These are phyloP conservation scores for Daldinia grandis DNA, from an alignment of 495 filamentous ascomycete genomes.

Conservation along the genomic window DNA sequence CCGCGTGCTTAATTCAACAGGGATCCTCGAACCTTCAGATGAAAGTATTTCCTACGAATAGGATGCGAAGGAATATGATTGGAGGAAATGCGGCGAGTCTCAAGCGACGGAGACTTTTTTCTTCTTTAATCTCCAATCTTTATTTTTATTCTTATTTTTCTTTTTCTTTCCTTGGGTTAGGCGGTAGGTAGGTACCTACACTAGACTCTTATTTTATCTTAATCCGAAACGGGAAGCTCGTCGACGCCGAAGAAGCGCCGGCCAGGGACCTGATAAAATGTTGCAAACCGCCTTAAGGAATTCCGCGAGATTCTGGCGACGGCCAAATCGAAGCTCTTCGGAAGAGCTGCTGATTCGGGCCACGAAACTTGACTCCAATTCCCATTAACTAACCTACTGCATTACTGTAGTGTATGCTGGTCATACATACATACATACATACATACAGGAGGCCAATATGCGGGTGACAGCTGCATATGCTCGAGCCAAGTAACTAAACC, in stretches of 20 bases:
- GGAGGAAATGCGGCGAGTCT: conserved; percentile 12
- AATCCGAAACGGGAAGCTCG: conserved; percentile 42
- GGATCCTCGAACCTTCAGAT: conserved; percentile 26
- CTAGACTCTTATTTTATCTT: no score
- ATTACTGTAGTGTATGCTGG: conserved; percentile 26
- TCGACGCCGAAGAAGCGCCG: conserved; percentile 45
- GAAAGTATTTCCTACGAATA: conserved; percentile 6
- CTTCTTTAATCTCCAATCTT: conserved; percentile 5
- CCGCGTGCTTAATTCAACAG: conserved; percentile 36
- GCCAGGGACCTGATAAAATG: conserved; percentile 32
- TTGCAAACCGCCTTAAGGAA: conserved; percentile 21
- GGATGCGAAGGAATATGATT: conserved; percentile 20
- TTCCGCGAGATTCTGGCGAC: conserved; percentile 2
- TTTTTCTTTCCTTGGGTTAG: no score
- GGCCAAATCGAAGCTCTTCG: conserved; percentile 16
- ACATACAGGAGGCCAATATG: conserved; percentile 8
- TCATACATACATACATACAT: conserved; percentile 3
- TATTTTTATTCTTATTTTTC: conserved; percentile 16
- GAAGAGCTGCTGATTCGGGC: conserved; percentile 38
- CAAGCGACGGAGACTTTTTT: conserved; percentile 10
- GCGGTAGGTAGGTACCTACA: no score
- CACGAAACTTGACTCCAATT: conserved; percentile 32
- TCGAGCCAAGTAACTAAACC: conserved; percentile 13
- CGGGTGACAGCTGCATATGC: conserved; percentile 33
- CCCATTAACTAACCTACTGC: no score